phyloP scores from a whole-genome alignment of 306 rosid species.

The Urtica urens region DNA sequence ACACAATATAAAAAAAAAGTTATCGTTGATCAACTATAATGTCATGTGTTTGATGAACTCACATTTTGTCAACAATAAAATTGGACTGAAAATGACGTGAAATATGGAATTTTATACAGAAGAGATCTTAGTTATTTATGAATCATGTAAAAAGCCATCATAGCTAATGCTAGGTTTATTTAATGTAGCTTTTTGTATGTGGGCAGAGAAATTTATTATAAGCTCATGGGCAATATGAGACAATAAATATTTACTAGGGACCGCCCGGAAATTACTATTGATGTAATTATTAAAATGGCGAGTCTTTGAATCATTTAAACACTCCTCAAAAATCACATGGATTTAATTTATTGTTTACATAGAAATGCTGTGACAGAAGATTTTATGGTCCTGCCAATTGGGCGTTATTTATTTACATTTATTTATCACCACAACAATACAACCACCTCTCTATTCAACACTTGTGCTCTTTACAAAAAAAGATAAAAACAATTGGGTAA shows the following conservation, averaged over 20 bases:
- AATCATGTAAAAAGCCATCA: too few species aligned
- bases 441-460: not conserved
- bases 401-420: not conserved
- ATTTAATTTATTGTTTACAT: not conserved
- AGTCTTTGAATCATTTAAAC: not conserved
- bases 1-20: too few species aligned
- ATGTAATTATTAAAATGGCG: not conserved
- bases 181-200: not conserved
- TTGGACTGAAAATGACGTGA: too few species aligned
- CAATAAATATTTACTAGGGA: not conserved
- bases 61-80: too few species aligned
- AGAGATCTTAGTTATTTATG: too few species aligned
- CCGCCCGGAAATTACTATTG: not conserved
- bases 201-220: not conserved
- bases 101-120: too few species aligned
- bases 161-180: not conserved
- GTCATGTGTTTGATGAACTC: too few species aligned
- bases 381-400: slow-evolving; percentile 5
- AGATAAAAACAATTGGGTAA: not conserved
- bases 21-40: too few species aligned
- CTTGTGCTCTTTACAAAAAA: not conserved
- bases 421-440: slow-evolving; percentile 1
- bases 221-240: too few species aligned
- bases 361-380: not conserved
- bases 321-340: not conserved